Base-by-base conservation (phyloP, 192 early-diverging fungal genomes). In the Backusella mclennaniae region DNA sequence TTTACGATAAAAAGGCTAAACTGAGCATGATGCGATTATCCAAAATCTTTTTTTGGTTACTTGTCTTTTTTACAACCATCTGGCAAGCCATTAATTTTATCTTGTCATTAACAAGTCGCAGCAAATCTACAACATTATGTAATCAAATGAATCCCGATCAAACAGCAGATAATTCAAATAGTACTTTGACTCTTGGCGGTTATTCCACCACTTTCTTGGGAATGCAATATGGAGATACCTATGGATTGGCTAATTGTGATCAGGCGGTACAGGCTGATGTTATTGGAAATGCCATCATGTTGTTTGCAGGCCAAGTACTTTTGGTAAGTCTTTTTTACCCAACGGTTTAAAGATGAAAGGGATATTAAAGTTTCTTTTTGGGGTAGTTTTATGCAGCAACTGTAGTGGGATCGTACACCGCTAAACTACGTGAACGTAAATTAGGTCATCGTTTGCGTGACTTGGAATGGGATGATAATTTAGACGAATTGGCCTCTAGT, bases 381-480 rank as follows among this genome's bases (percentile, higher is more conserved):
- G 1, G 3, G 0, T 73, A 81, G 79, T 77, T 81, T 36, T 81
- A 81, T 66, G 73, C 73, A 59, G 79, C 67, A 9, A 74, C 72
- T 2, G 68, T 81, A 17, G 56, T 81, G 35, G 52, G 46, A 11
- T 73, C 79, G 23, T 80, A 77, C 21, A 59, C 75, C 7, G 19
- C 69, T 31, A 70, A 71, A 14, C 35, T 81, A 26, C 35, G 79
- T 36, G 79, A 81, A 59, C 71, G 75, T 26, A 73, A 69, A 41
- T 53, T 81, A 26, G 79, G 79, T 12, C 79, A 81, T 66, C 79
- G 79, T 63, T 49, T 81, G 56, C 71, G 79, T 23, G 79, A 81
- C 70, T 35, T 63, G 2, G 79, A 81, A 42, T 81, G 79, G 79
- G 79, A 81, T 44, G 73, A 74, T 19, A 77, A 68, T 35, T 33